These are phyloP conservation scores for Chrysanthemum makinoi DNA, from an alignment of 129 eudicot species.

Conservation along the genomic window DNA sequence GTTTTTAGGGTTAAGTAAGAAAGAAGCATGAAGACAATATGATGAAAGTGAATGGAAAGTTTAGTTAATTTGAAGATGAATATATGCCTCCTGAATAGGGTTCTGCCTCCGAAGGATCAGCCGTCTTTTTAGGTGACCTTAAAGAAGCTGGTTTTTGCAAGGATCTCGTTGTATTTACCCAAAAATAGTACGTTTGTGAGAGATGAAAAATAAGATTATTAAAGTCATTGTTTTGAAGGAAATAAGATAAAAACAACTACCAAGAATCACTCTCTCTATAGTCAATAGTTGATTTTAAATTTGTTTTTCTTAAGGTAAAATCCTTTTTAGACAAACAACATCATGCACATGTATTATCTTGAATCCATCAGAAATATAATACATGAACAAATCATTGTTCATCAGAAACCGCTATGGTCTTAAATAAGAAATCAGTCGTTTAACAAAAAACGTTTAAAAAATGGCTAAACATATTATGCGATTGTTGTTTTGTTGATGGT, in stretches of 20 bases:
- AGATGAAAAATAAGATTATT: conserved; percentile 16
- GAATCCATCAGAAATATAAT: no score
- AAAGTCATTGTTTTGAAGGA: neutral
- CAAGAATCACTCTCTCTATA: conserved; percentile 43
- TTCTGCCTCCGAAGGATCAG: conserved; percentile 84
- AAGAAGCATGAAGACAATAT: conserved; percentile 43
- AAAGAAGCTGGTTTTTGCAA: conserved; percentile 42
- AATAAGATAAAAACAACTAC: conserved; percentile 33
- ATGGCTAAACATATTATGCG: no score
- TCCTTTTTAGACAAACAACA: no score
- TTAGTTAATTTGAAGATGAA: conserved; percentile 52
- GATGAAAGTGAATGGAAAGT: conserved; percentile 27
- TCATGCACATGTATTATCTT: no score
- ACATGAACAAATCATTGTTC: no score
- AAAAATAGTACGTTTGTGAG: conserved; percentile 23
- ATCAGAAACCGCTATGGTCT: no score
- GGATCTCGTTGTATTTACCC: conserved; percentile 31
- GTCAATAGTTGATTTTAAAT: conserved; percentile 30
- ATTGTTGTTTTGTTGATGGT: no score
- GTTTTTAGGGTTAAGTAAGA: conserved; percentile 39
- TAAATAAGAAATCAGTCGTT: no score
- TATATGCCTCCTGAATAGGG: conserved; percentile 59
- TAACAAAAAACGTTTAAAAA: no score
- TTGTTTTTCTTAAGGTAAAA: neutral
- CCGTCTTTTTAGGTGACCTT: conserved; percentile 89